These are phyloP conservation scores for Populus deltoides DNA, from an alignment of 345 rosid species.

Conservation along the genomic window DNA sequence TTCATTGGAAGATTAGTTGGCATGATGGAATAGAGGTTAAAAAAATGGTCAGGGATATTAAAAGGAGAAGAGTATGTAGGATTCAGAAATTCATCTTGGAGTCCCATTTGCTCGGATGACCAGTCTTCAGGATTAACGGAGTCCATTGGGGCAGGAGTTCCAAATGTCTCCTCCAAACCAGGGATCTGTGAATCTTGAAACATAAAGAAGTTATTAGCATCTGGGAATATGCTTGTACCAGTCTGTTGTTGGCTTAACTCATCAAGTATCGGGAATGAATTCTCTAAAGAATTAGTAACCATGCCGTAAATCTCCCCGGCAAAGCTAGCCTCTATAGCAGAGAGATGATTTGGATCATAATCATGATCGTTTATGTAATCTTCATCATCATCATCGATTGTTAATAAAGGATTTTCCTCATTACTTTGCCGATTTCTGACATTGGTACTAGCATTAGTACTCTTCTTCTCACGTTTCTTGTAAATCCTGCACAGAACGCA, in stretches of 20 bases:
- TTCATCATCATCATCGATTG: not conserved
- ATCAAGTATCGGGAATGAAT: not conserved
- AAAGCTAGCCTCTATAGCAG: not conserved
- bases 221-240: not conserved
- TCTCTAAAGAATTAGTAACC: not conserved
- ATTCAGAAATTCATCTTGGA: not conserved
- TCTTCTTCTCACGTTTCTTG: not conserved
- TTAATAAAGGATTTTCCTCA: not conserved
- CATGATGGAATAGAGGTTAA: not conserved
- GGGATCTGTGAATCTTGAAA: not conserved
- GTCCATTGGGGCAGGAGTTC: not conserved
- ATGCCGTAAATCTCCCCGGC: not conserved
- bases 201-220: not conserved
- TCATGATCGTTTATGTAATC: not conserved
- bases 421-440: not conserved
- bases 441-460: not conserved
- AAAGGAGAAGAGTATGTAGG: not conserved
- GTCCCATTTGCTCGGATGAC: not conserved
- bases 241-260: not conserved
- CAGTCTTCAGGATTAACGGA: not conserved
- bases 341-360: not conserved
- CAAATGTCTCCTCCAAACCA: not conserved
- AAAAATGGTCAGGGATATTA: not conserved
- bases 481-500: constrained; percentile 27
- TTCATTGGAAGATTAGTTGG: not conserved